Evolutionary conservation across 2,329 filamentous ascomycete species (phyloP).

Genomic region (Amauroascus niger): DNA sequence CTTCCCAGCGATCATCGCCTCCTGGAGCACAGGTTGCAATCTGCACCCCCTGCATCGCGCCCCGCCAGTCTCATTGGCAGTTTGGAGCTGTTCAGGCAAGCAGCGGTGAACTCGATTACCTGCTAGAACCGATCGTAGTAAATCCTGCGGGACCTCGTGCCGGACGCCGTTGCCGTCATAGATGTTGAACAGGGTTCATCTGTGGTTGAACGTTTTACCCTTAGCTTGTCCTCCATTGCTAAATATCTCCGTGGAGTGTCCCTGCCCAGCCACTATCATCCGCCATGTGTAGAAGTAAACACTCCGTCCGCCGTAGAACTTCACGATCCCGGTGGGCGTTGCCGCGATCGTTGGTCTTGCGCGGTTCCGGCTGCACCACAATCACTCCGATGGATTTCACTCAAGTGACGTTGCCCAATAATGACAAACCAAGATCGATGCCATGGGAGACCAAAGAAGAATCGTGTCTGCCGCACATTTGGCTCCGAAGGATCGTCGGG

Average conservation of each 20-base stretch:
- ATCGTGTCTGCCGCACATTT: no score
- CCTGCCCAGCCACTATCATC: conserved; percentile 60
- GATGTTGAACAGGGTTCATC: conserved; percentile 46
- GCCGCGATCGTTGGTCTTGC: conserved; percentile 51
- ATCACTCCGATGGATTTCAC: conserved; percentile 51
- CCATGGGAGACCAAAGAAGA: neutral
- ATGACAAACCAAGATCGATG: neutral
- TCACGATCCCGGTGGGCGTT: conserved; percentile 53
- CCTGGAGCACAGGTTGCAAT: conserved; percentile 44
- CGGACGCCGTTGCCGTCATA: conserved; percentile 43
- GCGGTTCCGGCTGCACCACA: conserved; percentile 49
- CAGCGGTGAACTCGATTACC: conserved; percentile 53
- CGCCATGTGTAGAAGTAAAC: conserved; percentile 55
- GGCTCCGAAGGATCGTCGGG: no score
- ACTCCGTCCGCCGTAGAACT: conserved; percentile 55
- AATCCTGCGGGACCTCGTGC: conserved; percentile 51
- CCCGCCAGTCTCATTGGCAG: conserved; percentile 42
- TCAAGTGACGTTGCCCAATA: conserved; percentile 44
- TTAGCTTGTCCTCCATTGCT: conserved; percentile 55
- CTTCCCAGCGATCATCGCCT: conserved; percentile 45
- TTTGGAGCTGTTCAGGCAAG: conserved; percentile 43
- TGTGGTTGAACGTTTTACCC: conserved; percentile 48
- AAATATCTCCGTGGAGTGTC: conserved; percentile 58
- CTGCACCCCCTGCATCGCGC: conserved; percentile 48
- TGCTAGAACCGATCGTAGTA: conserved; percentile 53